Evolutionary conservation across 2,329 filamentous ascomycete genomes (phyloP), one percentile per base, ranked within the genome.

Genomic region (Sarocladium strictum): DNA sequence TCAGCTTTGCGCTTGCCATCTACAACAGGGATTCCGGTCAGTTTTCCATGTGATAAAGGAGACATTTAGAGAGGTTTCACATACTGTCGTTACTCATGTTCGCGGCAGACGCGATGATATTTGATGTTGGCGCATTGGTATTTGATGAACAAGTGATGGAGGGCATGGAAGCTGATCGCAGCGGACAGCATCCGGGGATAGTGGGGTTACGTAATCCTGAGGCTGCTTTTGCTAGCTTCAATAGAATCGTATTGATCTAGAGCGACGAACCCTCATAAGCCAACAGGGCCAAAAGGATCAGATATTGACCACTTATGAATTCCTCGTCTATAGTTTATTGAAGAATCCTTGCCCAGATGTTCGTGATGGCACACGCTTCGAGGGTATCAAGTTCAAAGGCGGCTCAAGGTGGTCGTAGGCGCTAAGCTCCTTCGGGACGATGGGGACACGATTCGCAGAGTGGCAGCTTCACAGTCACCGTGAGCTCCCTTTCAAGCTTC

Each of bases 1-100:
- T 75, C 76, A 3, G 87, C 87, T 71, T 91, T 91, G 69, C 88
- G 86, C 76, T 92, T 92, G 38, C 71, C 76, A 63, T 74, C 79
- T 80, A 57, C 17, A n/a, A 17, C 43, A 33, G 12, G 27, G n/a
- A 21, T 3, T 12, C 9, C 24, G 21, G 47, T 51, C 47, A 51
- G 47, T 14, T 33, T 23, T 9, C 27, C 23, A 27, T 5, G 29
- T n/a, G n/a, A n/a, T n/a, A n/a, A n/a, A n/a, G n/a, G n/a, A n/a
- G n/a, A n/a, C n/a, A n/a, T n/a, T n/a, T n/a, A n/a, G 29, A 6
- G 29, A 32, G 29, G 29, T 32, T 6, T 6, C 12, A 32, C 12
- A 12, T 32, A 32, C 29, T 32, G 12, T 32, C 29, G 47, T 21
- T 49, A 35, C 47, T 51, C 17, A 51, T 23, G 12, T 21, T 51